phyloP scores from a whole-genome alignment of 441 rosid genomes.

The Euphorbia schlechtendalii region DNA sequence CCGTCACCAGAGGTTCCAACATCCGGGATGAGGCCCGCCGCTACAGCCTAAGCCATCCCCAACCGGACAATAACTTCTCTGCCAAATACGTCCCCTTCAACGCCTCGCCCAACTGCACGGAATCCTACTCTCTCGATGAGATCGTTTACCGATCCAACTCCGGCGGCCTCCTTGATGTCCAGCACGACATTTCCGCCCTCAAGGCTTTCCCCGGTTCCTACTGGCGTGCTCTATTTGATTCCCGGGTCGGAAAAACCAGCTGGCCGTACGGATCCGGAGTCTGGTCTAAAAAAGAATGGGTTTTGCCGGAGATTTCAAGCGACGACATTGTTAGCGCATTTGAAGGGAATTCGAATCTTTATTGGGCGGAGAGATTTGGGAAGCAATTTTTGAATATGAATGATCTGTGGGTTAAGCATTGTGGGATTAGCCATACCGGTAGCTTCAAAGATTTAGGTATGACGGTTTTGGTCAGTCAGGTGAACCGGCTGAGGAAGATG shows the following conservation, averaged over 20 bases:
- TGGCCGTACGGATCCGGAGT: slow-evolving; percentile 70
- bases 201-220: slow-evolving; percentile 40
- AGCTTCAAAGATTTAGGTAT: slow-evolving; percentile 62
- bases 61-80: slow-evolving; percentile 24
- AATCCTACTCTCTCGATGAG: slow-evolving; percentile 57
- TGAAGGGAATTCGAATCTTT: slow-evolving; percentile 60
- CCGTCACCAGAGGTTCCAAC: slow-evolving; percentile 9
- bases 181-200: slow-evolving; percentile 44
- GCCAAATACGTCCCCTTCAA: slow-evolving; percentile 63
- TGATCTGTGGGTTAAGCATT: slow-evolving; percentile 63
- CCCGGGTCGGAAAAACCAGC: slow-evolving; percentile 49
- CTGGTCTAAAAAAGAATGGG: slow-evolving; percentile 71
- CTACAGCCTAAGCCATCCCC: slow-evolving; percentile 11
- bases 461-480: slow-evolving; percentile 58
- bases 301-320: slow-evolving; percentile 44
- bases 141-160: slow-evolving; percentile 48
- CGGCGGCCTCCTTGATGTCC: slow-evolving; percentile 48
- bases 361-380: slow-evolving; percentile 59
- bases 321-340: slow-evolving; percentile 58
- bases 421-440: slow-evolving; percentile 58
- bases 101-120: slow-evolving; percentile 21
- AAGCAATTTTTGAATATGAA: slow-evolving; percentile 39
- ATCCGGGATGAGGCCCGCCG: slow-evolving; percentile 60
- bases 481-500: slow-evolving; percentile 39
- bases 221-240: slow-evolving; percentile 50